A percentile compares a stretch with the other conserved stretches of the same genome.
These are phyloP conservation scores for Lipomyces starkeyi DNA, from an alignment of 805 yeast genomes.

Conservation along the genomic window DNA sequence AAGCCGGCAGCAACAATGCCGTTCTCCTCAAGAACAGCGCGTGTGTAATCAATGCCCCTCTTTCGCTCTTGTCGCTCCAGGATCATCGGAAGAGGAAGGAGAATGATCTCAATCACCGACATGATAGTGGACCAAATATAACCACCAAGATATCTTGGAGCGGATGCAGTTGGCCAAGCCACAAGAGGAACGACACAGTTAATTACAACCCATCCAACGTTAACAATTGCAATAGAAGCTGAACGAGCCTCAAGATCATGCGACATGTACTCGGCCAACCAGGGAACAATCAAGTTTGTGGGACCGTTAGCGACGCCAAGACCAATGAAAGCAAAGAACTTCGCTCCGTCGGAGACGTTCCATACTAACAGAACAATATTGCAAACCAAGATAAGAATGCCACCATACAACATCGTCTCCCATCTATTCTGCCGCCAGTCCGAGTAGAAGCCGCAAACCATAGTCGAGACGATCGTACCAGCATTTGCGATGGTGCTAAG, in stretches of 20 bases:
- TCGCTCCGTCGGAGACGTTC: constrained; percentile 60
- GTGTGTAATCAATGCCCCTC: constrained; percentile 7
- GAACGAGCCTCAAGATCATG: constrained; percentile 35
- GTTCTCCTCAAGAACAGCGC: constrained; percentile 2
- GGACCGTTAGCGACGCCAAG: constrained; percentile 35
- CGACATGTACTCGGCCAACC: constrained; percentile 31
- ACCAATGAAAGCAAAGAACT: constrained; percentile 60
- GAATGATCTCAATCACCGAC: constrained; percentile 17
- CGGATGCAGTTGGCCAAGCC: constrained; percentile 27
- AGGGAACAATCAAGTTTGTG: constrained; percentile 30
- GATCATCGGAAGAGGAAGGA: constrained; percentile 23
- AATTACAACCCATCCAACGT: constrained; percentile 36
- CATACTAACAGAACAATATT: constrained; percentile 61
- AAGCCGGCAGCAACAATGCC: constrained; percentile 6
- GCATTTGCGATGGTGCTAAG: constrained; percentile 64
- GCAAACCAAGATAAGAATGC: constrained; percentile 27
- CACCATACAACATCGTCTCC: constrained; percentile 26
- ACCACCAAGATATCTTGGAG: constrained; percentile 27
- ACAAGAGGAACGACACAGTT: constrained; percentile 31
- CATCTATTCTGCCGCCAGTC: constrained; percentile 48
- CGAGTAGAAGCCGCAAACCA: constrained; percentile 46
- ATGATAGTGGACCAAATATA: constrained; percentile 20
- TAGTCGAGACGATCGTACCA: constrained; percentile 55
- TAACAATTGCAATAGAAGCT: constrained; percentile 25
- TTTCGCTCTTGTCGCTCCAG: constrained; percentile 22